Conservation (phyloP, 805 yeast species). For the Wickerhamiella qilinensis region DNA sequence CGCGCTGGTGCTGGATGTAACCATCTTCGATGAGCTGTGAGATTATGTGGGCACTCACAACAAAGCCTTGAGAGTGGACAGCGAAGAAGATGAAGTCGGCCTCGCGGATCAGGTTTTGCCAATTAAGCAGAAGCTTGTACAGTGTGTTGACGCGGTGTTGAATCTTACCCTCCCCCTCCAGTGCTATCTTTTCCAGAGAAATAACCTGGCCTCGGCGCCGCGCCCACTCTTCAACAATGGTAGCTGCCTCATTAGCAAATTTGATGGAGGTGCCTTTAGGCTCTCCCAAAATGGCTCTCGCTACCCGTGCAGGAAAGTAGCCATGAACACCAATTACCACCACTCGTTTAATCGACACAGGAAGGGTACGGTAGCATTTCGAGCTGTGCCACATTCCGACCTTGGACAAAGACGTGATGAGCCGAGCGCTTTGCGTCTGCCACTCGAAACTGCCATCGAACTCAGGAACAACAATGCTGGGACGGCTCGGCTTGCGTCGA, state of each 20-base stretch:
- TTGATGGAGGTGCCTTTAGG: slow-evolving; percentile 92
- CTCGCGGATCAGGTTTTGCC: slow-evolving; percentile 35
- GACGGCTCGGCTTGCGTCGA: slow-evolving; percentile 5
- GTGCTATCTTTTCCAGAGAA: slow-evolving; percentile 74
- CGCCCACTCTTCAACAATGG: slow-evolving; percentile 56
- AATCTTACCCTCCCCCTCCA: slow-evolving; percentile 86
- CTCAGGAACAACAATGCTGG: slow-evolving; percentile 17
- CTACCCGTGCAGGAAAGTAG: slow-evolving; percentile 75
- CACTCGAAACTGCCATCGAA: slow-evolving; percentile 16
- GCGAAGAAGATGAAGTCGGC: slow-evolving; percentile 88
- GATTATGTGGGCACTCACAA: slow-evolving; percentile 69
- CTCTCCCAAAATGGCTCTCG: slow-evolving; percentile 78
- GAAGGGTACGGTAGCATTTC: slow-evolving; percentile 13
- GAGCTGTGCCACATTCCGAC: slow-evolving; percentile 8
- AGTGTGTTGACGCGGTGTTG: slow-evolving; percentile 74
- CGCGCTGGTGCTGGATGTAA: slow-evolving; percentile 32
- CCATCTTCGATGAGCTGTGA: slow-evolving; percentile 47
- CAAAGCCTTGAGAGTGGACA: slow-evolving; percentile 92
- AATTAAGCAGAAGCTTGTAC: slow-evolving; percentile 50
- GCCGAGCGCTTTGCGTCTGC: slow-evolving; percentile 10
- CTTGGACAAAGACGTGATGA: slow-evolving; percentile 10
- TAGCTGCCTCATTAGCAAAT: slow-evolving; percentile 83
- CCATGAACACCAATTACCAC: slow-evolving; percentile 92
- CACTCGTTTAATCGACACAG: slow-evolving; percentile 32
- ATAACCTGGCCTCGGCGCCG: slow-evolving; percentile 25